A percentile compares a stretch with the other conserved stretches of the same genome.
phyloP scores from a whole-genome alignment of 2,329 filamentous ascomycete species.

The Elsinoe arachidis region DNA sequence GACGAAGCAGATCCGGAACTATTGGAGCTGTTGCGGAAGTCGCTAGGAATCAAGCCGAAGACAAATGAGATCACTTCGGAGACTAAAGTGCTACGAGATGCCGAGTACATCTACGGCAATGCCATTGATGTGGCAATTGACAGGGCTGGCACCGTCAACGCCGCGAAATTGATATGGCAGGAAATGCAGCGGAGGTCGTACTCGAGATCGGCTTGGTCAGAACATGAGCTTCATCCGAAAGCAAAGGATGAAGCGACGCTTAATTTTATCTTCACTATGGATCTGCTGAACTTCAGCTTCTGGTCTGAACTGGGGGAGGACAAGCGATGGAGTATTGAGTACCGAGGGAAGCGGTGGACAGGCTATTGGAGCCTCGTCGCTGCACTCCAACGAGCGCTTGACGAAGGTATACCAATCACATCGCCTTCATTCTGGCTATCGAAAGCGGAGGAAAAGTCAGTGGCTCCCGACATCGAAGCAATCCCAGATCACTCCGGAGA shows the following conservation, averaged over 20 bases:
- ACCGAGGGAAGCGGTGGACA: constrained; percentile 73
- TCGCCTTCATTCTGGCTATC: constrained; percentile 79
- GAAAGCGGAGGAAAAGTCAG: constrained; percentile 44
- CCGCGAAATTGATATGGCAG: constrained; percentile 67
- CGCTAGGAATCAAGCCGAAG: constrained; percentile 44
- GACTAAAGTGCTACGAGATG: constrained; percentile 72
- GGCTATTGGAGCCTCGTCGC: constrained; percentile 95
- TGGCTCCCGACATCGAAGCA: no score
- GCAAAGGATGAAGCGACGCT: constrained; percentile 62
- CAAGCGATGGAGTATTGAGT: constrained; percentile 74
- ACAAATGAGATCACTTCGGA: constrained; percentile 45
- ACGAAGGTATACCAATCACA: constrained; percentile 87
- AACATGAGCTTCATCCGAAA: constrained; percentile 84
- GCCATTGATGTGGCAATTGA: constrained; percentile 86
- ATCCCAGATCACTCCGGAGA: no score
- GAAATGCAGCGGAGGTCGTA: constrained; percentile 80
- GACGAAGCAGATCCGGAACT: constrained; percentile 86
- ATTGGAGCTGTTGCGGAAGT: constrained; percentile 73
- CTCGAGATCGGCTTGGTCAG: constrained; percentile 76
- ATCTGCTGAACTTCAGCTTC: constrained; percentile 88
- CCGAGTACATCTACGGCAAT: constrained; percentile 84
- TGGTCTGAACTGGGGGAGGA: constrained; percentile 68
- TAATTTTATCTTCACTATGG: constrained; percentile 95
- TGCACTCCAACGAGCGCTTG: constrained; percentile 72
- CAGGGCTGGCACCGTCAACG: constrained; percentile 70